Percentiles rank a stretch among this genome's conserved stretches.
Evolutionary conservation across 345 rosid genomes (phyloP).

Genomic region (Acer campestre): DNA sequence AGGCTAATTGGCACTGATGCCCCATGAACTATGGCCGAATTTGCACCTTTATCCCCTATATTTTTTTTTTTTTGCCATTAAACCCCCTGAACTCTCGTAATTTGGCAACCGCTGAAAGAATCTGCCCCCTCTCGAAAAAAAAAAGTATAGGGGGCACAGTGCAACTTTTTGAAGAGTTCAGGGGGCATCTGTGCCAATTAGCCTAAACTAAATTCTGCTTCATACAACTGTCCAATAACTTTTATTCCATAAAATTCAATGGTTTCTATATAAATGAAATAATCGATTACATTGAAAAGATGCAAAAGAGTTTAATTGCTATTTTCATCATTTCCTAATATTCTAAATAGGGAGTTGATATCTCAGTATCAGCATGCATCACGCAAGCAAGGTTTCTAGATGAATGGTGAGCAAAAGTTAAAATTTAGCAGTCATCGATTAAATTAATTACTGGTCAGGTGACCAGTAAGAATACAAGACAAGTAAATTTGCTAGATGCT

Average conservation of each 20-base stretch:
- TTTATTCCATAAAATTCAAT: not conserved
- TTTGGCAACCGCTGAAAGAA: too few species aligned
- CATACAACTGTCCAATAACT: not conserved
- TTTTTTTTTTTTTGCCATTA: too few species aligned
- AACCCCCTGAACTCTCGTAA: too few species aligned
- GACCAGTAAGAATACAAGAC: not conserved
- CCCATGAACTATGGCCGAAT: too few species aligned
- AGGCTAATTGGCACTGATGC: too few species aligned
- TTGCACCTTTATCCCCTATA: too few species aligned
- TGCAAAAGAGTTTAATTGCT: not conserved
- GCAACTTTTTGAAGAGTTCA: too few species aligned
- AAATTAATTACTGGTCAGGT: not conserved
- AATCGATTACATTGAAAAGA: not conserved
- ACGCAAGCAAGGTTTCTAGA: not conserved
- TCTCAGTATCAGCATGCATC: not conserved
- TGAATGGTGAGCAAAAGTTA: not conserved
- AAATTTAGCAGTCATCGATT: not conserved
- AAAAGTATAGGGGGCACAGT: too few species aligned
- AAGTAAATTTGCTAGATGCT: not conserved
- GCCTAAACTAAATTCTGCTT: constrained; percentile 7
- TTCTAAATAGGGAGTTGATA: not conserved
- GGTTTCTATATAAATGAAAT: not conserved
- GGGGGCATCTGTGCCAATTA: too few species aligned
- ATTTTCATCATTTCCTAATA: not conserved
- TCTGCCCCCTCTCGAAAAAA: too few species aligned